Percentiles rank a stretch among this genome's conserved stretches.
Evolutionary conservation across 176 grass and related monocot species (phyloP).

Genomic region (Dactylis glomerata): DNA sequence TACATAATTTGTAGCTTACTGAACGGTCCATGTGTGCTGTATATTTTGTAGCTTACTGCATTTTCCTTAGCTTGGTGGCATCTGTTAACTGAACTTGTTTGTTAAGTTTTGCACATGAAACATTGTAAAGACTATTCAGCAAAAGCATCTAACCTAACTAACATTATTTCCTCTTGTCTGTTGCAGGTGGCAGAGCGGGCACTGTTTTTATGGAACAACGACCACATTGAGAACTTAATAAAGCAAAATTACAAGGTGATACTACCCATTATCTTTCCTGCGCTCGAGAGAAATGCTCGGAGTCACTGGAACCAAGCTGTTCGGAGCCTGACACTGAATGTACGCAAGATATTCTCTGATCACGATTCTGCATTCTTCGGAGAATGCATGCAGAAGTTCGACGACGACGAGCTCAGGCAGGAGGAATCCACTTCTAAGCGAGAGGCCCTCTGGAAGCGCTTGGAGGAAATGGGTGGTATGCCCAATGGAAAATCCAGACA

Average conservation of each 20-base stretch:
- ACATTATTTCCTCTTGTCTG: constrained; percentile 26
- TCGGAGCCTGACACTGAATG: constrained; percentile 75
- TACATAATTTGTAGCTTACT: not conserved
- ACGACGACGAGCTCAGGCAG: constrained; percentile 63
- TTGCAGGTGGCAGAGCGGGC: constrained; percentile 88
- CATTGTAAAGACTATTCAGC: not conserved
- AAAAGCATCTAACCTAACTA: constrained; percentile 18
- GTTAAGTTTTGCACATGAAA: not conserved
- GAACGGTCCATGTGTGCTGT: not conserved
- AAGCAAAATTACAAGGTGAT: constrained; percentile 94
- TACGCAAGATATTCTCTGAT: constrained; percentile 92
- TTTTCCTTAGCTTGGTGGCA: not conserved
- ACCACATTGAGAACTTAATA: constrained; percentile 88
- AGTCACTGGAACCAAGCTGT: constrained; percentile 96
- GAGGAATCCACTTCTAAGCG: constrained; percentile 61
- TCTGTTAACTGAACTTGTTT: not conserved
- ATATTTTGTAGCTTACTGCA: not conserved
- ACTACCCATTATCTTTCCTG: constrained; percentile 91
- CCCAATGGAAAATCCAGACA: constrained; percentile 47
- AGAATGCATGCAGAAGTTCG: constrained; percentile 72
- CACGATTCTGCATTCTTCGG: constrained; percentile 64
- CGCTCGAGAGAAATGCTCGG: constrained; percentile 71
- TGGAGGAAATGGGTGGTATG: constrained; percentile 64
- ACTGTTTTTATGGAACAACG: constrained; percentile 99
- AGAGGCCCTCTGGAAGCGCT: constrained; percentile 61